Conservation (phyloP, 306 rosid genomes). For the Dryas alaskensis region DNA sequence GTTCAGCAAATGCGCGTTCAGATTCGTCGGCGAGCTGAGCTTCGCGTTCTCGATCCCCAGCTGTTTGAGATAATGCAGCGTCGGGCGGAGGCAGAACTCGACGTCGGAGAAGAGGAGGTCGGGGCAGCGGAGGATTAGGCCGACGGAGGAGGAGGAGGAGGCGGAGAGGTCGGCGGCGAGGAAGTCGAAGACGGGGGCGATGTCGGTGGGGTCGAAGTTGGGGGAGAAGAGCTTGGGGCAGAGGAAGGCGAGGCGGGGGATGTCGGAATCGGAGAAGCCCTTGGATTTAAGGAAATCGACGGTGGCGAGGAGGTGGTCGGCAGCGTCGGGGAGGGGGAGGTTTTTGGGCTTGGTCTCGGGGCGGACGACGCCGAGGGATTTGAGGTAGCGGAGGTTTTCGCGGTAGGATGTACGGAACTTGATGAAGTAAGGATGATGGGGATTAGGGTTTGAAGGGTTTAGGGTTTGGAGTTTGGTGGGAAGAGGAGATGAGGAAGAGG, state of each 20-base stretch:
- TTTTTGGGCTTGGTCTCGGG: conserved; percentile 45
- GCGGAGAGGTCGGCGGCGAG: conserved; percentile 45
- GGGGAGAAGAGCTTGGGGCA: conserved; percentile 61
- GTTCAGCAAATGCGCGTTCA: conserved; percentile 67
- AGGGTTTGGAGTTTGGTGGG: background rate
- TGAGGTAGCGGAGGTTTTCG: conserved; percentile 75
- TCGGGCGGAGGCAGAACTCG: conserved; percentile 66
- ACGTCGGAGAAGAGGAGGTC: conserved; percentile 57
- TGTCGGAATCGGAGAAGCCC: conserved; percentile 68
- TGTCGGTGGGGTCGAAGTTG: conserved; percentile 35
- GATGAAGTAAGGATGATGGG: conserved; percentile 33
- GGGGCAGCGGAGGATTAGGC: conserved; percentile 69
- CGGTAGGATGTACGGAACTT: conserved; percentile 70
- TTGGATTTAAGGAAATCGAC: conserved; percentile 63
- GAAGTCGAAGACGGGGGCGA: conserved; percentile 59
- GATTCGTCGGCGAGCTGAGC: conserved; percentile 41
- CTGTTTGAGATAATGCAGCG: conserved; percentile 46
- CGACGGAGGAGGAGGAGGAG: conserved; percentile 33
- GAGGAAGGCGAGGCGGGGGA: conserved; percentile 53
- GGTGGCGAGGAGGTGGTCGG: conserved; percentile 52
- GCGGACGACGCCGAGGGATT: conserved; percentile 49
- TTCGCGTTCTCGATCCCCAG: conserved; percentile 37
- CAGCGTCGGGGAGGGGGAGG: conserved; percentile 56
- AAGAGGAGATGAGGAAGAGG: conserved; percentile 23
- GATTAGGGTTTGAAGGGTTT: background rate